phyloP scores from a whole-genome alignment of 1,284 basidiomycete genomes.

The Melampsora occidentalis region DNA sequence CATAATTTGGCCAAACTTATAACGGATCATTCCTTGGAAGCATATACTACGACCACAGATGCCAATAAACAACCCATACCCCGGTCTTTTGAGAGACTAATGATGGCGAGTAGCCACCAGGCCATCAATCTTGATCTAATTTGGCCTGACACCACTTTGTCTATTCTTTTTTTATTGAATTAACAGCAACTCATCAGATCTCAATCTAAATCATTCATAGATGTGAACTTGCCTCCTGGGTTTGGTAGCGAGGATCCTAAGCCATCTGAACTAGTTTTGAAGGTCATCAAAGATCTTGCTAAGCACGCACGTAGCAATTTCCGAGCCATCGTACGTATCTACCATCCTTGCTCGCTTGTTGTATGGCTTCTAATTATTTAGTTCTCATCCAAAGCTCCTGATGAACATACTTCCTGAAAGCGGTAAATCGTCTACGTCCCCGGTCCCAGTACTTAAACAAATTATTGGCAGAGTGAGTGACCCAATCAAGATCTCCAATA shows the following conservation, averaged over 20 bases:
- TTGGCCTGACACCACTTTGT: neutral
- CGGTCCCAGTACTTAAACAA: neutral
- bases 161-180: neutral
- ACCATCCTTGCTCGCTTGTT: neutral
- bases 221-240: neutral
- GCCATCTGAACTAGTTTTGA: slow-evolving; percentile 5
- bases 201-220: slow-evolving; percentile 1
- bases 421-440: neutral
- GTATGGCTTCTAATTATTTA: neutral
- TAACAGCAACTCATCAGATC: neutral
- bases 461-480: slow-evolving; percentile 1
- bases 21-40: slow-evolving; percentile 3
- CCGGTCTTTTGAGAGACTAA: neutral
- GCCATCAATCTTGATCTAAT: neutral
- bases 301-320: slow-evolving; percentile 6
- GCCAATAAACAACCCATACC: slow-evolving; percentile 1
- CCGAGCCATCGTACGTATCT: neutral
- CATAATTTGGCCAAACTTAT: slow-evolving; percentile 11
- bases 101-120: neutral
- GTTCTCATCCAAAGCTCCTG: neutral
- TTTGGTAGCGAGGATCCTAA: slow-evolving; percentile 10
- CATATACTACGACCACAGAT: slow-evolving; percentile 1
- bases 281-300: slow-evolving; percentile 6
- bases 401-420: neutral
- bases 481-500: neutral